Base-by-base conservation (phyloP, 306 rosid genomes). In the Senna tora region DNA sequence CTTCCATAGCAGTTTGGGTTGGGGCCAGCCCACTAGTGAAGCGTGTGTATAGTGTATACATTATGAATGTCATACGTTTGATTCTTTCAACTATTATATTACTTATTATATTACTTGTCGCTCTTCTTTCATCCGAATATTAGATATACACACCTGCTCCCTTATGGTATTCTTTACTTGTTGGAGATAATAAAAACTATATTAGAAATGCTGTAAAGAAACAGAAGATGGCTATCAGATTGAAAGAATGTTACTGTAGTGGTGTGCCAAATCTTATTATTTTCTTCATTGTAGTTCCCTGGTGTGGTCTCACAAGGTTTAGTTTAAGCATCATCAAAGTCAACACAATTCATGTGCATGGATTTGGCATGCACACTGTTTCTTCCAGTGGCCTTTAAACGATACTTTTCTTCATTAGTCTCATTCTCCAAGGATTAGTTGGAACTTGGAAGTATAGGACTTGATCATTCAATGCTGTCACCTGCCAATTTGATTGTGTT, bases 1-100 rank as follows among this genome's bases (percentile, higher is more conserved):
- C 30, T 61, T 8, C 67, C 43, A 21, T n/a, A 28, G 30, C 67
- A 16, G 16, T 61, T 61, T 61, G 67, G 67, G 32, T 61, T 61
- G 38, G 25, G 22, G 19, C 19, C 46, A 11, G 30, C 30, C 30
- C 30, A 33, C 4, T 33, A 33, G 33, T 58, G 65, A 59, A 59
- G 65, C 25, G n/a, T n/a, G n/a, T 57, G 63, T 25, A 60, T 34
- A 33, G n/a, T 33, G 3, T 14, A 60, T 34, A 33, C 28, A 60
- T 33, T 36, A 17, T 60, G 45, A 32, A 16, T 16, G 32, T 45
- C 13, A 30, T 45, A 38, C 11, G 41, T 46, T 14, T 62, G 25
- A 60, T 65, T 49, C 55, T 30, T 54, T 54, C 42, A 7, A 2
- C 72, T 9, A 28, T 11, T 22, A n/a, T 58, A 33, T 33, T n/a